Evolutionary conservation across 805 yeast species (phyloP).

Genomic region (Ogataea nonfermentans): DNA sequence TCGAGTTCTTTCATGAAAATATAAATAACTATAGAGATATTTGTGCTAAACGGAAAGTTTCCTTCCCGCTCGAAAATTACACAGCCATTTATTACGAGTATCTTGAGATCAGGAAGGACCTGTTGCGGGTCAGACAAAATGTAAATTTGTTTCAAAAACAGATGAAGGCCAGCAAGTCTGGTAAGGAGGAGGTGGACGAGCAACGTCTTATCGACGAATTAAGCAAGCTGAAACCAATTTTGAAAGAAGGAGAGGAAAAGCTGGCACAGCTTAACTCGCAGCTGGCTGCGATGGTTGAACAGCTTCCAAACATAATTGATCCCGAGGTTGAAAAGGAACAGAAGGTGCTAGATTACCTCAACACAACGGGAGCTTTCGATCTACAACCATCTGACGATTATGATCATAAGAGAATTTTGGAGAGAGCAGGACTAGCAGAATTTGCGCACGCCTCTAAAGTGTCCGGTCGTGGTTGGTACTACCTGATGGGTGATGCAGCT

Average conservation of each 20-base stretch:
- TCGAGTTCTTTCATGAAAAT: conserved; percentile 32
- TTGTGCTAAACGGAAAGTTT: conserved; percentile 35
- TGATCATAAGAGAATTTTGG: conserved; percentile 76
- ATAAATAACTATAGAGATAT: conserved; percentile 29
- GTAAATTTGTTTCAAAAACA: conserved; percentile 22
- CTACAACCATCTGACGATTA: conserved; percentile 10
- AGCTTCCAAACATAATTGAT: conserved; percentile 64
- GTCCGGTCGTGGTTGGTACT: conserved; percentile 88
- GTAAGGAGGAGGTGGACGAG: conserved; percentile 12
- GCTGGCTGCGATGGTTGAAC: conserved; percentile 42
- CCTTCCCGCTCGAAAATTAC: conserved; percentile 26
- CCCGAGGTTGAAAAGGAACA: conserved; percentile 43
- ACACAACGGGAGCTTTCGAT: conserved; percentile 37
- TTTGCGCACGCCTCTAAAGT: conserved; percentile 68
- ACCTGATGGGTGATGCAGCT: conserved; percentile 81
- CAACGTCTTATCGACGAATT: conserved; percentile 17
- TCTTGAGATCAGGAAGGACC: conserved; percentile 8
- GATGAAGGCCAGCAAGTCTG: conserved; percentile 20
- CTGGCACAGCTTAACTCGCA: conserved; percentile 34
- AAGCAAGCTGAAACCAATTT: conserved; percentile 27
- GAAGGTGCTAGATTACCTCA: conserved; percentile 51
- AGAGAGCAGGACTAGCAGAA: conserved; percentile 63
- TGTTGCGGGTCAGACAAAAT: conserved; percentile 23
- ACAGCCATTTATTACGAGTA: conserved; percentile 20
- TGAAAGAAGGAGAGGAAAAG: conserved; percentile 30